Conservation (phyloP, 768 basidiomycete species). For the Xerocomellus dryophilus region DNA sequence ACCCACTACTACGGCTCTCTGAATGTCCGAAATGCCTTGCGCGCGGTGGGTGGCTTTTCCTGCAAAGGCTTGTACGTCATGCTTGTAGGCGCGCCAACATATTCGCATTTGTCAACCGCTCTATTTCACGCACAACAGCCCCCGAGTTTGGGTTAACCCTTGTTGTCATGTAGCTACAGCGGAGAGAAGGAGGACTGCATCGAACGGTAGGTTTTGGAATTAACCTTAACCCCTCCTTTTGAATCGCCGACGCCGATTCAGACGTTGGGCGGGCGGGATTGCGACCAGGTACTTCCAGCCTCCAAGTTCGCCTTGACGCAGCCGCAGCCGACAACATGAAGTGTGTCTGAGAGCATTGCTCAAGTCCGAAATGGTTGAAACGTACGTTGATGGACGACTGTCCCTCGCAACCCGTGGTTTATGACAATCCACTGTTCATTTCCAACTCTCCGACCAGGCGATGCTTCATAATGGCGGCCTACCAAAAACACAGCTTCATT, state of each 20-base stretch:
- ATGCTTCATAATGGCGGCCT: not conserved
- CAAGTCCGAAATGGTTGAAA: too few relatives aligned
- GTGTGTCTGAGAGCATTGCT: not conserved
- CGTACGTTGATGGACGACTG: too few relatives aligned
- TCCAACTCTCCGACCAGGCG: not conserved
- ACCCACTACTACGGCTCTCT: not conserved
- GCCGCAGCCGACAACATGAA: not conserved
- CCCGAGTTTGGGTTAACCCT: not conserved
- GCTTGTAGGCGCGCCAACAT: not conserved
- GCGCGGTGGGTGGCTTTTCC: not conserved
- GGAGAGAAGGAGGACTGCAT: not conserved
- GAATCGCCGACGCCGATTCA: not conserved
- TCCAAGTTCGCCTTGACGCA: not conserved
- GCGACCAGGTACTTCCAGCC: not conserved
- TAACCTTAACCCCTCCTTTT: too few relatives aligned
- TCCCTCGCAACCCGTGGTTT: too few relatives aligned
- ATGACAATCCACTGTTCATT: too few relatives aligned
- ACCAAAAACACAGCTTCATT: constrained; percentile 1
- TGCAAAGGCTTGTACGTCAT: constrained; percentile 1
- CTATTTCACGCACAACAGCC: not conserved
- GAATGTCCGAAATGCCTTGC: not conserved
- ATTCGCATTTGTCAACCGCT: not conserved
- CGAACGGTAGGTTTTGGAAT: not conserved
- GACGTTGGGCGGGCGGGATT: not conserved
- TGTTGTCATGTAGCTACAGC: not conserved